phyloP scores from a whole-genome alignment of 1,284 basidiomycete genomes.

The Ceratobasidium sp. region DNA sequence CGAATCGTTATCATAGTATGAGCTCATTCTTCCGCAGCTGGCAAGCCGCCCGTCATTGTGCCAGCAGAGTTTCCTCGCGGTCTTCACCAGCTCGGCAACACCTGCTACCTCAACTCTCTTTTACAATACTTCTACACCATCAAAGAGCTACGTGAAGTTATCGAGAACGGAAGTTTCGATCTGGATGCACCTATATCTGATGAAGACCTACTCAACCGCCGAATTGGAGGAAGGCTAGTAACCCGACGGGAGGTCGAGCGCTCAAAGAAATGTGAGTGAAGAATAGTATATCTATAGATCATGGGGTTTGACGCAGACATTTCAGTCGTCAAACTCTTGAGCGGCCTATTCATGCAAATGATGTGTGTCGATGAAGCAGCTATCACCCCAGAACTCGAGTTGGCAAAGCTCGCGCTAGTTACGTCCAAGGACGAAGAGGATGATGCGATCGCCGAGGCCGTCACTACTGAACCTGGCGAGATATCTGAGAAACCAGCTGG shows the following conservation, averaged over 20 bases:
- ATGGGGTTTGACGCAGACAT: constrained; percentile 11
- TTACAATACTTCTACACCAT: constrained; percentile 97
- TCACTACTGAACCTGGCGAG: constrained; percentile 2
- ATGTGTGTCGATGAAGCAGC: constrained; percentile 73
- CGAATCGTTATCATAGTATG: neutral
- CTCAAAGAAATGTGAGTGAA: constrained; percentile 79
- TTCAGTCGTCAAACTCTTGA: constrained; percentile 81
- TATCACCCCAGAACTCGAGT: constrained; percentile 84
- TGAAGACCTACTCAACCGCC: constrained; percentile 79
- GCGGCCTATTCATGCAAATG: constrained; percentile 80
- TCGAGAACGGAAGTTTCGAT: constrained; percentile 64
- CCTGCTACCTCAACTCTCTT: constrained; percentile 90
- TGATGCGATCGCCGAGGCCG: constrained; percentile 57
- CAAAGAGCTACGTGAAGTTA: constrained; percentile 81
- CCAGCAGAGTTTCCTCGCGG: constrained; percentile 82
- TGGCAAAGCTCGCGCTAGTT: constrained; percentile 92
- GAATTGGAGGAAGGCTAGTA: constrained; percentile 87
- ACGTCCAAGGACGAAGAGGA: constrained; percentile 91
- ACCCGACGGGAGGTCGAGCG: constrained; percentile 81
- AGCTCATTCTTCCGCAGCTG: constrained; percentile 60
- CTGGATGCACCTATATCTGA: constrained; percentile 68
- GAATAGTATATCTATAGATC: neutral
- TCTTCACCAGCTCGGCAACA: constrained; percentile 92
- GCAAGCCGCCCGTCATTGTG: constrained; percentile 60
- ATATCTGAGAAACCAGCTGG: neutral